A percentile compares a stretch with the other conserved stretches of the same genome.
Evolutionary conservation across 108 stramenopile species (phyloP).

Genomic region (Epithemia pelagica): DNA sequence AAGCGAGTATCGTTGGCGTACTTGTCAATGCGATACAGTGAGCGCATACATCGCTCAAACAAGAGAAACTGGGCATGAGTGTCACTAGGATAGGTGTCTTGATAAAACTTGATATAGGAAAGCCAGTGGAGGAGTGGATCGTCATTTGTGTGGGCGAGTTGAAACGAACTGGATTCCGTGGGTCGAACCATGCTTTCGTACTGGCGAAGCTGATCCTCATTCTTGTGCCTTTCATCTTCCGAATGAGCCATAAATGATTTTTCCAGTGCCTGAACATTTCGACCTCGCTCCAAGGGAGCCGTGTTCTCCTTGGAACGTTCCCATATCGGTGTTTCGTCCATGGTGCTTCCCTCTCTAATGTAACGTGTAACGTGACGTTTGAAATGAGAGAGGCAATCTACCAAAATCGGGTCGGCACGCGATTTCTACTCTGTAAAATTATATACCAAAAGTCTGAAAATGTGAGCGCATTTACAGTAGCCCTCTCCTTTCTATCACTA

Average conservation of each 20-base stretch:
- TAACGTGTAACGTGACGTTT: too few species aligned
- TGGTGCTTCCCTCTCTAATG: too few species aligned
- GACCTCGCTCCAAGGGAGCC: slow-evolving; percentile 72
- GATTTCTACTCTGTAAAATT: too few species aligned
- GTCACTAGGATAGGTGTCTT: slow-evolving; percentile 60
- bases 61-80: slow-evolving; percentile 67
- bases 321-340: slow-evolving; percentile 46
- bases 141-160: slow-evolving; percentile 21
- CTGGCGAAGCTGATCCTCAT: slow-evolving; percentile 26
- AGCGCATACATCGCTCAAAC: slow-evolving; percentile 74
- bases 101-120: slow-evolving; percentile 70
- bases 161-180: slow-evolving; percentile 33
- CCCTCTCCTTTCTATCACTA: too few species aligned
- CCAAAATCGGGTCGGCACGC: too few species aligned
- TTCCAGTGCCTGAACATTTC: slow-evolving; percentile 45
- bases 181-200: slow-evolving; percentile 61
- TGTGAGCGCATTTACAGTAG: too few species aligned
- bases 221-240: slow-evolving; percentile 10
- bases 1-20: slow-evolving; percentile 70
- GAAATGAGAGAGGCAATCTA: too few species aligned
- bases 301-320: slow-evolving; percentile 78
- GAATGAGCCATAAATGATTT: slow-evolving; percentile 11
- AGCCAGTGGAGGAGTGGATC: slow-evolving; percentile 79
- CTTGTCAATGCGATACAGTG: slow-evolving; percentile 41
- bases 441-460: too few species aligned